These are phyloP conservation scores for Neoboletus brunneissimus DNA, from an alignment of 768 basidiomycete genomes.

Conservation along the genomic window DNA sequence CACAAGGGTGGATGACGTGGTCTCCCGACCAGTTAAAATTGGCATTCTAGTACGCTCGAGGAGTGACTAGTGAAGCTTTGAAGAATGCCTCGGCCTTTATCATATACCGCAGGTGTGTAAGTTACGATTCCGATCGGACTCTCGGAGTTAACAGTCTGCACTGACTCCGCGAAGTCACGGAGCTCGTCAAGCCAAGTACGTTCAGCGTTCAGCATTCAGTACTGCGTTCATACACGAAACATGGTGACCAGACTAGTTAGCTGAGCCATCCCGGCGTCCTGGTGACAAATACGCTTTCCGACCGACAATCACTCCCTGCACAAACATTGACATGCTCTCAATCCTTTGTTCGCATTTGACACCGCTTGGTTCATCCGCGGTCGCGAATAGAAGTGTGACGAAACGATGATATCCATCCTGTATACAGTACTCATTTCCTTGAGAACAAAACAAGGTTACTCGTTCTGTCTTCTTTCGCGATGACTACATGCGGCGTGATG, in stretches of 20 bases:
- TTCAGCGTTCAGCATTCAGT: not conserved
- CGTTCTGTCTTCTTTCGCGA: not conserved
- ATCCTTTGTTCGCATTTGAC: not conserved
- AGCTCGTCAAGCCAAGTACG: too few relatives aligned
- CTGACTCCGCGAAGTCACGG: too few relatives aligned
- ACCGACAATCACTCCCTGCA: not conserved
- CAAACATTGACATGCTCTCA: not conserved
- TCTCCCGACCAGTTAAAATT: too few relatives aligned
- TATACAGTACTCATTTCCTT: not conserved
- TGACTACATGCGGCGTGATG: not conserved
- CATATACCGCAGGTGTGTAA: too few relatives aligned
- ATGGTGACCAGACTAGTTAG: not conserved
- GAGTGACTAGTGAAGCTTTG: too few relatives aligned
- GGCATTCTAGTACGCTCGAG: not conserved
- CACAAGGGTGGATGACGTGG: too few relatives aligned
- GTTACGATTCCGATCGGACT: not conserved
- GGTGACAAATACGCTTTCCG: not conserved
- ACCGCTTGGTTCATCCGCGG: not conserved
- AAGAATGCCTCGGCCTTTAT: too few relatives aligned
- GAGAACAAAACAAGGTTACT: not conserved
- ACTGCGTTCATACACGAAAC: not conserved
- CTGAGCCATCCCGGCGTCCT: not conserved
- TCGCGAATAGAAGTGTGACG: constrained; percentile 4
- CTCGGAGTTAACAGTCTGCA: not conserved
- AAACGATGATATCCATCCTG: not conserved